A percentile compares a stretch with the other conserved stretches of the same genome.
Conservation (phyloP, 2,329 filamentous ascomycete species). For the Talaromyces verruculosus region DNA sequence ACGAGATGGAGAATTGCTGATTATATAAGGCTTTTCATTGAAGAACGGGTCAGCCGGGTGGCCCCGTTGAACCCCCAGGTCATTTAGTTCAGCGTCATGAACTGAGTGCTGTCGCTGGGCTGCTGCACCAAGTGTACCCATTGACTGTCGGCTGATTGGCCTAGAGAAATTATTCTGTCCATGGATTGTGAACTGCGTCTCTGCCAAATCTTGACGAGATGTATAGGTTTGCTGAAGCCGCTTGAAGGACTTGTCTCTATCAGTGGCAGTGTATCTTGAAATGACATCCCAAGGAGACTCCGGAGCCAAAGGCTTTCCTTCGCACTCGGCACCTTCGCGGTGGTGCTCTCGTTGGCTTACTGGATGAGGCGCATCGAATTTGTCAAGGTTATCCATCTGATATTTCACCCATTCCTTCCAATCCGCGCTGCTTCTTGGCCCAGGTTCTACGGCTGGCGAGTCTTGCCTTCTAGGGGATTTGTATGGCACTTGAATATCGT, state of each 20-base stretch:
- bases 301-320: conserved; percentile 28
- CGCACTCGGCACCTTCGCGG: conserved; percentile 42
- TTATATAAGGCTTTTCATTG: conserved; percentile 21
- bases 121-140: conserved; percentile 21
- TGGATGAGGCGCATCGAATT: conserved; percentile 14
- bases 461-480: conserved; percentile 32
- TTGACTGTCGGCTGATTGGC: conserved; percentile 38
- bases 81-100: neutral
- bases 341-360: conserved; percentile 33
- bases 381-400: conserved; percentile 37
- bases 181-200: conserved; percentile 8
- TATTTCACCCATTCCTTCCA: conserved; percentile 43
- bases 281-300: neutral
- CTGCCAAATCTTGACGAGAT: neutral
- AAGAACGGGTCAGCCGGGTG: conserved; percentile 23
- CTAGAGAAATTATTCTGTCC: conserved; percentile 39
- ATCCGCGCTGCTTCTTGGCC: conserved; percentile 32
- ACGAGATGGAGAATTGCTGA: conserved; percentile 35
- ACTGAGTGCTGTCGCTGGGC: conserved; percentile 12
- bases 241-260: neutral
- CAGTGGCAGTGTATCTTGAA: neutral
- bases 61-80: neutral
- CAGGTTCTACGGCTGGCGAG: conserved; percentile 9
- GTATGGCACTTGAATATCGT: conserved; percentile 32
- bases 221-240: neutral